A percentile compares a stretch with the other conserved stretches of the same genome.
phyloP scores from a whole-genome alignment of 805 yeast genomes.

The Candida corydali region DNA sequence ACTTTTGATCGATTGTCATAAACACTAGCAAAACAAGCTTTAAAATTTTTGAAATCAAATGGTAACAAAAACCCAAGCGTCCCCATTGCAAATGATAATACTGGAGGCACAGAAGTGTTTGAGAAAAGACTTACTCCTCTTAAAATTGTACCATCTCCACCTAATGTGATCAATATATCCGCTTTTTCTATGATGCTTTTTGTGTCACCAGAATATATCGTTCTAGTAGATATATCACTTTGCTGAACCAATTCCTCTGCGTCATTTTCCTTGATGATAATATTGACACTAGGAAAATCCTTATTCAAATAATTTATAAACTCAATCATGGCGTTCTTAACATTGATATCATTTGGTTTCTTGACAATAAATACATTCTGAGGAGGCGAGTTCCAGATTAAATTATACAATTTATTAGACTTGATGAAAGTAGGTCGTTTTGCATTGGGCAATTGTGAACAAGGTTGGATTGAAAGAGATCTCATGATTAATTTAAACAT shows the following conservation, averaged over 20 bases:
- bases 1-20: slow-evolving; percentile 67
- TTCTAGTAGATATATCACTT: slow-evolving; percentile 8
- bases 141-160: slow-evolving; percentile 95
- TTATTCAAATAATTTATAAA: slow-evolving; percentile 60
- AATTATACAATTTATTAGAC: slow-evolving; percentile 51
- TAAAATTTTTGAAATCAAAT: slow-evolving; percentile 65
- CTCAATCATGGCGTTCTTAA: slow-evolving; percentile 59
- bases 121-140: slow-evolving; percentile 79
- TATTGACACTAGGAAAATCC: slow-evolving; percentile 66
- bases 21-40: slow-evolving; percentile 59
- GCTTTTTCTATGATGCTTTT: slow-evolving; percentile 60
- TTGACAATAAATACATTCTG: slow-evolving; percentile 76
- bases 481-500: background rate
- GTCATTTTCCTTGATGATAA: slow-evolving; percentile 72
- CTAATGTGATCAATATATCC: slow-evolving; percentile 79
- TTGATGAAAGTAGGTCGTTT: slow-evolving; percentile 49
- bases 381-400: slow-evolving; percentile 70
- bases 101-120: slow-evolving; percentile 77
- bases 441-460: slow-evolving; percentile 13
- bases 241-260: slow-evolving; percentile 59
- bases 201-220: slow-evolving; percentile 54
- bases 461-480: slow-evolving; percentile 12
- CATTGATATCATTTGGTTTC: slow-evolving; percentile 73
- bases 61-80: slow-evolving; percentile 88
- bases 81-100: slow-evolving; percentile 82